These are phyloP conservation scores for Russula olivacea DNA, from an alignment of 768 basidiomycete genomes.

Conservation along the genomic window DNA sequence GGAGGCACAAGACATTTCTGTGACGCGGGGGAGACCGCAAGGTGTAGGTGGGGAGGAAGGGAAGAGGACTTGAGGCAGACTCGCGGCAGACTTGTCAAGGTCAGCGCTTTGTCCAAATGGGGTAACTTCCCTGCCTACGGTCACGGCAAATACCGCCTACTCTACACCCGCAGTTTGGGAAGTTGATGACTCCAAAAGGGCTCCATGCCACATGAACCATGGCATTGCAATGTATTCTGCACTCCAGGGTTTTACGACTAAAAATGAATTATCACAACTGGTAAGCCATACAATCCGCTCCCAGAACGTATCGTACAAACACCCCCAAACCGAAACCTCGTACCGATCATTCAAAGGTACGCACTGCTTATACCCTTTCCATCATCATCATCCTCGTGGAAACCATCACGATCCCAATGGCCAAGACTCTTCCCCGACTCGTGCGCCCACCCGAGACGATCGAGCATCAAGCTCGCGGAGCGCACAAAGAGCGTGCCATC, in stretches of 20 bases:
- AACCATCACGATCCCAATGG: constrained; percentile 7
- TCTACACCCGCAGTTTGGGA: too few relatives aligned
- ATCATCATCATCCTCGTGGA: neutral
- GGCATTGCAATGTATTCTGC: too few relatives aligned
- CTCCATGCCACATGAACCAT: too few relatives aligned
- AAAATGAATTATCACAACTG: neutral
- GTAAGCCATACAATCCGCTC: neutral
- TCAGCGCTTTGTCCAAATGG: neutral
- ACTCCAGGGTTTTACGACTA: too few relatives aligned
- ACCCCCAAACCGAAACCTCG: neutral
- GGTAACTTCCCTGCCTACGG: too few relatives aligned
- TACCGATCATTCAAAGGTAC: neutral
- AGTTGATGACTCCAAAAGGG: too few relatives aligned
- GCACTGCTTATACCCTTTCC: neutral
- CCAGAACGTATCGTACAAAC: neutral
- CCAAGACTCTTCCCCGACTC: constrained; percentile 14
- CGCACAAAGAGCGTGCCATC: constrained; percentile 64
- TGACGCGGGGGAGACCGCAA: neutral
- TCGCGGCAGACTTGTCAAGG: neutral
- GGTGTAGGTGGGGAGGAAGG: too few relatives aligned
- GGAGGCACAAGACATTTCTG: constrained; percentile 38
- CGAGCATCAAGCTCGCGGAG: constrained; percentile 46
- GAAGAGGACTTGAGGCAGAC: neutral
- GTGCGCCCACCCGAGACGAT: constrained; percentile 26
- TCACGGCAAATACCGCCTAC: too few relatives aligned